Evolutionary conservation across 2,329 filamentous ascomycete species (phyloP).

Genomic region (Aspergillus pseudoterreus): DNA sequence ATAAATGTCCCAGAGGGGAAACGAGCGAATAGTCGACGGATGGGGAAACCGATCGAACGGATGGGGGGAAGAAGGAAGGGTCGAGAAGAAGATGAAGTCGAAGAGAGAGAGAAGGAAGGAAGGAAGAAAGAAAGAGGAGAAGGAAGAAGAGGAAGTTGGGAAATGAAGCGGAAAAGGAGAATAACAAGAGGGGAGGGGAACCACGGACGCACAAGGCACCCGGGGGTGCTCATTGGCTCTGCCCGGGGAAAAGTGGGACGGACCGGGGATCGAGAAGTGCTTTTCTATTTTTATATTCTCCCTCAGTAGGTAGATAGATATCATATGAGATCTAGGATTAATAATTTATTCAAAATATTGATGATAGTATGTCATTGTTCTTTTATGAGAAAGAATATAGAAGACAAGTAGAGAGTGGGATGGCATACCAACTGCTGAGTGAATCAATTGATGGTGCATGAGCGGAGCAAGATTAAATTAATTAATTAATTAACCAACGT

Average conservation of each 20-base stretch:
- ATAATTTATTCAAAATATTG: too few species aligned
- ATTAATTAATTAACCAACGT: too few species aligned
- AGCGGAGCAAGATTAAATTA: too few species aligned
- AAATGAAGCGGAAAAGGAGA: conserved; percentile 8
- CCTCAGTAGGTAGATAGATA: too few species aligned
- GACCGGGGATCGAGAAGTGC: conserved; percentile 1
- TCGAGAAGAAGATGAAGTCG: conserved; percentile 6
- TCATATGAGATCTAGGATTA: too few species aligned
- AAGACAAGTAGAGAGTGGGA: too few species aligned
- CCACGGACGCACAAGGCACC: conserved; percentile 4
- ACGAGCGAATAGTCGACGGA: conserved; percentile 20
- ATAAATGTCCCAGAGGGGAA: conserved; percentile 5
- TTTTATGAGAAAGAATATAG: too few species aligned
- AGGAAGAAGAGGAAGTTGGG: conserved; percentile 6
- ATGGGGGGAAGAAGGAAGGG: conserved; percentile 10
- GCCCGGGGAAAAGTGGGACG: background rate
- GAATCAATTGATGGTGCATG: too few species aligned
- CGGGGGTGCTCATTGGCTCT: conserved; percentile 3
- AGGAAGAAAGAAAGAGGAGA: conserved; percentile 8
- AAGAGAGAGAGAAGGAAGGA: conserved; percentile 7
- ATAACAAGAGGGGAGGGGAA: conserved; percentile 7
- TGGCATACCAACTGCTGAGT: too few species aligned
- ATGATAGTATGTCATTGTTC: too few species aligned
- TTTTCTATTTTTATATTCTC: too few species aligned
- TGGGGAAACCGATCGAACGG: conserved; percentile 9